A percentile compares a stretch with the other conserved stretches of the same genome.
Conservation (phyloP, 768 basidiomycete species). For the Mycena epipterygia region DNA sequence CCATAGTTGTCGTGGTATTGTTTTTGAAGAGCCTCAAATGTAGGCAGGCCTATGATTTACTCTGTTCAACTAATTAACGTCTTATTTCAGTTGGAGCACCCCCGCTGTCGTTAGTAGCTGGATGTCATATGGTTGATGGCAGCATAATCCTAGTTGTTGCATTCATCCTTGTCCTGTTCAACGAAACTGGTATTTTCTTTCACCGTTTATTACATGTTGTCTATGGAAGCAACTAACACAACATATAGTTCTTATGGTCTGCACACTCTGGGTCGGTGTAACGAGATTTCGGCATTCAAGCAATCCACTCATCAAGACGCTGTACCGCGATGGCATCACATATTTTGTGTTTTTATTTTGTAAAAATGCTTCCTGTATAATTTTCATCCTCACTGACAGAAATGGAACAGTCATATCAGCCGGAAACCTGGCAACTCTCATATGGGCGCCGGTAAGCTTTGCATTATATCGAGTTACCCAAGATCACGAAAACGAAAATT, state of each 20-base stretch:
- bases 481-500: not conserved
- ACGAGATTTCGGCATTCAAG: constrained; percentile 12
- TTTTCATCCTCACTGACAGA: not conserved
- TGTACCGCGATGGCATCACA: constrained; percentile 27
- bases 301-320: constrained; percentile 18
- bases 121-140: constrained; percentile 9
- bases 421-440: constrained; percentile 34
- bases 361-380: not conserved
- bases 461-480: not conserved
- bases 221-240: no score
- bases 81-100: constrained; percentile 8
- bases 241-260: constrained; percentile 5
- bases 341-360: constrained; percentile 24
- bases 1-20: not conserved
- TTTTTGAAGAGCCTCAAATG: constrained; percentile 22
- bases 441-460: constrained; percentile 33
- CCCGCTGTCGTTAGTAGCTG: not conserved
- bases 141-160: constrained; percentile 15
- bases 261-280: constrained; percentile 22
- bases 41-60: not conserved
- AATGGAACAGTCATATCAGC: constrained; percentile 29
- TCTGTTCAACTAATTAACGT: not conserved
- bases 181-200: constrained; percentile 11
- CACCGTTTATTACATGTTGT: not conserved
- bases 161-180: constrained; percentile 7